A percentile compares a stretch with the other conserved stretches of the same genome.
Evolutionary conservation across 441 rosid genomes (phyloP).

Genomic region (Pelargonium exstipulatum): DNA sequence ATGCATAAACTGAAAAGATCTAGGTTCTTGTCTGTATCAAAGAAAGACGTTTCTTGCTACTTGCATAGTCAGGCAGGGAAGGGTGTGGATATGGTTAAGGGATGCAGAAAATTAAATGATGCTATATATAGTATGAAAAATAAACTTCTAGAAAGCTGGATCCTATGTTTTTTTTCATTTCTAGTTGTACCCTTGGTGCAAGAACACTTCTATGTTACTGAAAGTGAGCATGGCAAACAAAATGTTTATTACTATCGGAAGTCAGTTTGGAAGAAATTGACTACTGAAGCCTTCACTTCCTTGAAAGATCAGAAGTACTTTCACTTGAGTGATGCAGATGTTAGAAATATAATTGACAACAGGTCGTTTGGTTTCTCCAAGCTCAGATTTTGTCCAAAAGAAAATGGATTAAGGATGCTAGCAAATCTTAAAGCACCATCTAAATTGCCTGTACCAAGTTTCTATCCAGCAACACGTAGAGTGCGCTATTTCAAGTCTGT

Average conservation of each 20-base stretch:
- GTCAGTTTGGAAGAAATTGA: conserved; percentile 57
- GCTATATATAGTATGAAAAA: conserved; percentile 30
- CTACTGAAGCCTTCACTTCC: conserved; percentile 32
- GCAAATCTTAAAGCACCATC: conserved; percentile 62
- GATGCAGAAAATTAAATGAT: conserved; percentile 21
- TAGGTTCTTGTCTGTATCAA: conserved; percentile 44
- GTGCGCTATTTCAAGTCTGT: conserved; percentile 37
- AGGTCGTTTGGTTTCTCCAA: conserved; percentile 61
- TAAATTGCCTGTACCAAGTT: conserved; percentile 25
- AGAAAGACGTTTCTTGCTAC: conserved; percentile 30
- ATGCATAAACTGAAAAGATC: conserved; percentile 52
- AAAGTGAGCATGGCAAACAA: conserved; percentile 64
- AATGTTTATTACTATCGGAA: conserved; percentile 61
- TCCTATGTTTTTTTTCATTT: conserved; percentile 67
- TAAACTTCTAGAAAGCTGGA: conserved; percentile 54
- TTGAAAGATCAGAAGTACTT: conserved; percentile 37
- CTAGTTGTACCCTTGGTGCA: conserved; percentile 61
- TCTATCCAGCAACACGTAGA: conserved; percentile 14
- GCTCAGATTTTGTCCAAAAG: conserved; percentile 66
- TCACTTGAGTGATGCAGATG: conserved; percentile 39
- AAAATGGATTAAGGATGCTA: conserved; percentile 59
- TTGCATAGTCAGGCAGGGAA: conserved; percentile 23
- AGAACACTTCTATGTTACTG: conserved; percentile 77
- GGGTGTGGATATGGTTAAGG: conserved; percentile 18
- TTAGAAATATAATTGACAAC: conserved; percentile 31